Evolutionary conservation across 140 eudicot species (phyloP), one percentile per base, ranked within the genome.

Genomic region (Anethum foeniculum): DNA sequence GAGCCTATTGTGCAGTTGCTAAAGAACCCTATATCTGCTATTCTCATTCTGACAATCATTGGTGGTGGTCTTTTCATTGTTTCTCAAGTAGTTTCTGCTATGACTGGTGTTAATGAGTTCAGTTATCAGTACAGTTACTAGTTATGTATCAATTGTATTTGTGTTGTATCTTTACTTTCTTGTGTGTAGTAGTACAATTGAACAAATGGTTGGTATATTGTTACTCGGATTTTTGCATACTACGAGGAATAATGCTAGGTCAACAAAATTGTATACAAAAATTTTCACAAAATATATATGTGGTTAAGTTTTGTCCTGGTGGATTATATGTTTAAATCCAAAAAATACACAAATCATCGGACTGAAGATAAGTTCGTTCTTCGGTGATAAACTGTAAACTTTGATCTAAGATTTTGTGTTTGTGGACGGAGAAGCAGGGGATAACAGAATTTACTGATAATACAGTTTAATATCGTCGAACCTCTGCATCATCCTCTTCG

Each of bases 61-160:
- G 99, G 91, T 3, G 99, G 99, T 28, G 84, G 93, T 14, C 44
- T 95, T 74, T 95, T 84, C 76, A 88, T 95, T 72, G 95, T 89
- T 25, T 87, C 99, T 28, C 97, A 92, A 75, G 95, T 95, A 64
- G 92, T 95, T 75, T 88, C 95, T 38, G 97, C 99, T 10, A 95
- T 95, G 99, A 90, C 90, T 87, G 99, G 99, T 68, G 83, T 92
- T 81, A 84, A 96, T n/a, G 99, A 95, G 58, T 95, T 95, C 68
- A 86, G 82, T 73, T 95, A 95, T 84, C 86, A 92, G 9, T 91
- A 90, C 87, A 84, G 60, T 80, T 90, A 92, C 64, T 94, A 87
- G 86, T 14, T 2, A 25, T 60, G 32, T 60, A 7, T n/a, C 3
- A 60, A 60, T 16, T 58, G 32, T 2, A 58, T 27, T 23, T 38